Percentiles rank a stretch among this genome's conserved stretches.
Conservation (phyloP, 768 basidiomycete genomes). For the Suillus lakei region DNA sequence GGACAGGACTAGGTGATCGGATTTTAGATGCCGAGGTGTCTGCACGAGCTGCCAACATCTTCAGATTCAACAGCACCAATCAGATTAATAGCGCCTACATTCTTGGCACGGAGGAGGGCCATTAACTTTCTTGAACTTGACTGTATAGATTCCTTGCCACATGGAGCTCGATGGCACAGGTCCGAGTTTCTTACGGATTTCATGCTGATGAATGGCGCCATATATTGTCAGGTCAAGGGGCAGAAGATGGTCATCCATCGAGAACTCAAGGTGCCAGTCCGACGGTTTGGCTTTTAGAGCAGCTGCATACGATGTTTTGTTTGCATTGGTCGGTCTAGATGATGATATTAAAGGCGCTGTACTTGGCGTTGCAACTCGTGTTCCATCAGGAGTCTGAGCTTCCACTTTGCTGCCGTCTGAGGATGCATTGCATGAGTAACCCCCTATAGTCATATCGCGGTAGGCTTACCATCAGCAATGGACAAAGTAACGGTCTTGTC, state of each 20-base stretch:
- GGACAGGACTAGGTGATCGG: conserved; percentile 65
- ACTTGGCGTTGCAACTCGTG: conserved; percentile 88
- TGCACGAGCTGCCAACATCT: conserved; percentile 28
- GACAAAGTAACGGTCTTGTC: conserved; percentile 90
- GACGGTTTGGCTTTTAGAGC: conserved; percentile 91
- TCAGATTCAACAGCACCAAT: not conserved
- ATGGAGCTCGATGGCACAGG: conserved; percentile 70
- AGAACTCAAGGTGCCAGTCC: conserved; percentile 98
- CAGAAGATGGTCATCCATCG: conserved; percentile 85
- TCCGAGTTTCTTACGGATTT: conserved; percentile 75
- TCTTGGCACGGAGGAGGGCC: conserved; percentile 76
- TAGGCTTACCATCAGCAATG: conserved; percentile 71
- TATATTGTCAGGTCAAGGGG: conserved; percentile 93
- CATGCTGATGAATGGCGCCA: conserved; percentile 93
- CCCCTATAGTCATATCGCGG: not conserved
- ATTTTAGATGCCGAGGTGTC: conserved; percentile 50
- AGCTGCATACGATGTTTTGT: conserved; percentile 84
- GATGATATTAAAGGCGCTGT: conserved; percentile 42
- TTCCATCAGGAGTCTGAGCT: conserved; percentile 97
- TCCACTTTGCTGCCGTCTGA: conserved; percentile 91
- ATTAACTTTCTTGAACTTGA: conserved; percentile 91
- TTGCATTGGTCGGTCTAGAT: conserved; percentile 35
- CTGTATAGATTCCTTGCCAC: conserved; percentile 89
- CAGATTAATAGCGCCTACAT: conserved; percentile 44
- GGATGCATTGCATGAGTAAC: conserved; percentile 14